These are phyloP conservation scores for Penicillium sp. DNA, from an alignment of 2,329 filamentous ascomycete genomes.

Conservation along the genomic window DNA sequence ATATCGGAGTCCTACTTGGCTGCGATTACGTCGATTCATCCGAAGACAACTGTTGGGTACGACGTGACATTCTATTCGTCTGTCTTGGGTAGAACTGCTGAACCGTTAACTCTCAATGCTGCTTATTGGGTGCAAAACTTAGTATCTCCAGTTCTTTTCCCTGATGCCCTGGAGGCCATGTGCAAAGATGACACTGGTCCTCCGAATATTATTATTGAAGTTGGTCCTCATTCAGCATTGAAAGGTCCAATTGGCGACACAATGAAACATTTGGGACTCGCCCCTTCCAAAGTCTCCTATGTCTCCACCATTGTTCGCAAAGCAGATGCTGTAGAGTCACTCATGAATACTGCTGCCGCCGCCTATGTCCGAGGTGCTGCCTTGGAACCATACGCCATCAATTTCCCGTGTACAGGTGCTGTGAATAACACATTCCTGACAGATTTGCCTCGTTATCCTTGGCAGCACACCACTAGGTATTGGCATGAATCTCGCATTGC, in stretches of 20 bases:
- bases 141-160: slow-evolving; percentile 31
- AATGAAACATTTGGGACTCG: neutral
- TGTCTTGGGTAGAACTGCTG: slow-evolving; percentile 18
- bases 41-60: neutral
- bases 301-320: slow-evolving; percentile 30
- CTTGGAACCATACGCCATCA: slow-evolving; percentile 7
- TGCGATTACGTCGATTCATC: slow-evolving; percentile 3
- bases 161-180: slow-evolving; percentile 19
- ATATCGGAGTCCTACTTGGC: slow-evolving; percentile 27
- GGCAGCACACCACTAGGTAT: slow-evolving; percentile 17
- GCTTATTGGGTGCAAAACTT: slow-evolving; percentile 37
- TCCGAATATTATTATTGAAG: slow-evolving; percentile 19
- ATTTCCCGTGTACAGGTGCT: slow-evolving; percentile 6
- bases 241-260: slow-evolving; percentile 22
- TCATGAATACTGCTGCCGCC: slow-evolving; percentile 4
- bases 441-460: slow-evolving; percentile 20
- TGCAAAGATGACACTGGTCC: slow-evolving; percentile 9
- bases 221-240: slow-evolving; percentile 33
- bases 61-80: slow-evolving; percentile 16
- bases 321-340: slow-evolving; percentile 25
- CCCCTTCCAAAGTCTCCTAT: slow-evolving; percentile 17
- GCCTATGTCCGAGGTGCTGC: slow-evolving; percentile 3
- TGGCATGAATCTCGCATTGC: slow-evolving; percentile 20
- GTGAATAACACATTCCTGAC: slow-evolving; percentile 11
- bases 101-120: slow-evolving; percentile 2